phyloP scores from a whole-genome alignment of 1,284 basidiomycete genomes.

The Marasmius sp. region DNA sequence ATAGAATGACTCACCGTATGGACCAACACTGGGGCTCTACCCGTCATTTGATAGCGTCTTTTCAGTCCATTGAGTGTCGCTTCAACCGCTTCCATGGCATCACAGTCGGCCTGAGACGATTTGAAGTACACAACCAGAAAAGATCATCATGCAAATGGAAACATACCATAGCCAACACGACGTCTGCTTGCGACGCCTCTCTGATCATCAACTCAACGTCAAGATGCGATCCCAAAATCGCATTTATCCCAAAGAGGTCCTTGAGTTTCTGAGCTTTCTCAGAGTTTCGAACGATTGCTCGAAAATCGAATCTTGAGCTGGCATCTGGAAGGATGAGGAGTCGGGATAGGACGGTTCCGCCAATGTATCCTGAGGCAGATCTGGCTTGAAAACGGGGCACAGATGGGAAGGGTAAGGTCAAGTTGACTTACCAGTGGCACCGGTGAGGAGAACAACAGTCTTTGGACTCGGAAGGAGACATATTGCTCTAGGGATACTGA shows the following conservation, averaged over 20 bases:
- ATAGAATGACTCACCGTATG: constrained; percentile 24
- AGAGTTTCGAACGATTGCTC: constrained; percentile 20
- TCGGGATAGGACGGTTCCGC: constrained; percentile 26
- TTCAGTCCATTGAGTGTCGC: constrained; percentile 24
- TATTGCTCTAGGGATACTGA: too few relatives aligned
- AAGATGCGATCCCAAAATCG: constrained; percentile 31
- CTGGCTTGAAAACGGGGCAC: neutral
- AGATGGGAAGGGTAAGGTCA: too few relatives aligned
- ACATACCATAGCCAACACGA: neutral
- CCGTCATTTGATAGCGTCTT: constrained; percentile 21
- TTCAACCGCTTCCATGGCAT: constrained; percentile 17
- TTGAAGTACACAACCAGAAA: neutral
- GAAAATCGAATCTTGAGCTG: constrained; percentile 18
- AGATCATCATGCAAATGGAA: neutral
- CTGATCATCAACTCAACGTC: constrained; percentile 31
- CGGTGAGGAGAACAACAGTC: neutral
- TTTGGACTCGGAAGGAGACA: neutral
- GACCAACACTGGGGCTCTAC: constrained; percentile 23
- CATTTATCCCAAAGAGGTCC: constrained; percentile 24
- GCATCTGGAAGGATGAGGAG: constrained; percentile 22
- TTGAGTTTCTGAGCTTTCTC: constrained; percentile 28
- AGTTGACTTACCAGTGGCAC: neutral
- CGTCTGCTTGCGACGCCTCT: constrained; percentile 22
- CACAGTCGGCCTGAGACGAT: constrained; percentile 19
- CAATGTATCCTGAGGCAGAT: constrained; percentile 26